A percentile compares a stretch with the other conserved stretches of the same genome.
Evolutionary conservation across 2,329 filamentous ascomycete species (phyloP).

Genomic region (Ophiocordyceps sinensis): DNA sequence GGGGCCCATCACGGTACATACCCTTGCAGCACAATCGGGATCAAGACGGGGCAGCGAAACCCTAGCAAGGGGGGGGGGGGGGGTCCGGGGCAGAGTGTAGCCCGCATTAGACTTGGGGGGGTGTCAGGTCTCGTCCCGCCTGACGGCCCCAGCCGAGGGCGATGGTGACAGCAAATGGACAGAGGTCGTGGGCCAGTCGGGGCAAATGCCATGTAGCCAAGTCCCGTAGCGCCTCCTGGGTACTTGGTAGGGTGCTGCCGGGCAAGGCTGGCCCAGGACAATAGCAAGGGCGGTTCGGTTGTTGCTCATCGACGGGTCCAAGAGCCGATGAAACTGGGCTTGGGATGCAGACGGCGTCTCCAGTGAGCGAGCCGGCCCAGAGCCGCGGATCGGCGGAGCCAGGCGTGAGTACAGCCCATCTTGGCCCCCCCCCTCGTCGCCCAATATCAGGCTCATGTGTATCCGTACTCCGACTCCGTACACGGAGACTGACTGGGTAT

Average conservation of each 20-base stretch:
- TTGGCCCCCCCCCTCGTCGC: too few species aligned
- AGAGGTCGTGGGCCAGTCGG: slow-evolving; percentile 2
- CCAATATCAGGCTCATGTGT: too few species aligned
- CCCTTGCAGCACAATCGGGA: slow-evolving; percentile 1
- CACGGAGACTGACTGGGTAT: too few species aligned
- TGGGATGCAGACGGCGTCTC: not conserved
- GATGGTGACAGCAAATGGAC: not conserved
- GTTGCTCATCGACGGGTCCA: not conserved
- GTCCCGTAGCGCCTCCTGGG: slow-evolving; percentile 1
- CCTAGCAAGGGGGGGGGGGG: slow-evolving; percentile 1
- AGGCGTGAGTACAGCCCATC: not conserved
- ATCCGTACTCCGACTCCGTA: too few species aligned
- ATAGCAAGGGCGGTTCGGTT: not conserved
- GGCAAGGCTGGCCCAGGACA: not conserved
- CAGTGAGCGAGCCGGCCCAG: not conserved
- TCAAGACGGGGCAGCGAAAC: not conserved
- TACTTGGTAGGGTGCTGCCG: not conserved
- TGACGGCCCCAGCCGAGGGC: slow-evolving; percentile 1
- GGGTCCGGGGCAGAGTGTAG: not conserved
- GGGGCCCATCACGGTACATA: not conserved
- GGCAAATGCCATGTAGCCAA: slow-evolving; percentile 2
- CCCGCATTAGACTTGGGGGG: slow-evolving; percentile 1
- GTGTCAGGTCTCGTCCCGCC: not conserved
- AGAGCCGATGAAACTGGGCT: slow-evolving; percentile 2
- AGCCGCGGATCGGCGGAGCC: slow-evolving; percentile 2